These are phyloP conservation scores for Tephrocybe sp. DNA, from an alignment of 768 basidiomycete genomes.

Conservation along the genomic window DNA sequence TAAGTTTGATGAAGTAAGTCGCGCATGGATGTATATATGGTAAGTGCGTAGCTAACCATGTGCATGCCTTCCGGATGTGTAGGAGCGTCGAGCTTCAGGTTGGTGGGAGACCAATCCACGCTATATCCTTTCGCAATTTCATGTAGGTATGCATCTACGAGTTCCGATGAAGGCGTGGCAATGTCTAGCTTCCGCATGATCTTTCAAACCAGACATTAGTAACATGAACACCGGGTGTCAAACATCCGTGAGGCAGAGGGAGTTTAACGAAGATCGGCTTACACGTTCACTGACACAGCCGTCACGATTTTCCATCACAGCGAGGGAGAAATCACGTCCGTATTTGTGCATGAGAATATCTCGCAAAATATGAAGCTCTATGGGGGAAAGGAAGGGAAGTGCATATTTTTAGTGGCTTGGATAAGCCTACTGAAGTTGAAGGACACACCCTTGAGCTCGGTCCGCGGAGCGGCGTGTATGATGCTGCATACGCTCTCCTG, in stretches of 20 bases:
- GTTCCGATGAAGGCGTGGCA: slow-evolving; percentile 63
- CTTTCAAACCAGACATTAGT: slow-evolving; percentile 34
- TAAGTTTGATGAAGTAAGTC: slow-evolving; percentile 1
- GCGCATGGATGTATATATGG: neutral
- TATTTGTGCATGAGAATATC: slow-evolving; percentile 97
- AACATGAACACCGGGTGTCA: slow-evolving; percentile 1
- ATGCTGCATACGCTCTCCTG: slow-evolving; percentile 85
- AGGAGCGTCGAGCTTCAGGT: slow-evolving; percentile 17
- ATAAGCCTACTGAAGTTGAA: neutral
- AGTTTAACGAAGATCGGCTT: slow-evolving; percentile 25
- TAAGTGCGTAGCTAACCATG: slow-evolving; percentile 35
- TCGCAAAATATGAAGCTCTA: slow-evolving; percentile 86
- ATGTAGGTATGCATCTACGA: slow-evolving; percentile 84
- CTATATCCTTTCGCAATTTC: slow-evolving; percentile 91
- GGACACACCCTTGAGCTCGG: slow-evolving; percentile 76
- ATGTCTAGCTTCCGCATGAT: slow-evolving; percentile 71
- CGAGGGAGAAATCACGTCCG: slow-evolving; percentile 83
- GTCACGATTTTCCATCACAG: slow-evolving; percentile 84
- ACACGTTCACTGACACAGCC: slow-evolving; percentile 82
- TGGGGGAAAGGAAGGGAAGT: neutral
- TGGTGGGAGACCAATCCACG: slow-evolving; percentile 56
- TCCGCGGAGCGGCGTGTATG: slow-evolving; percentile 88
- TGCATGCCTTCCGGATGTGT: slow-evolving; percentile 26
- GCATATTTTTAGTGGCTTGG: slow-evolving; percentile 1
- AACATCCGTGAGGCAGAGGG: neutral